These are phyloP conservation scores for Cicer bijugum DNA, from an alignment of 306 rosid species.

Conservation along the genomic window DNA sequence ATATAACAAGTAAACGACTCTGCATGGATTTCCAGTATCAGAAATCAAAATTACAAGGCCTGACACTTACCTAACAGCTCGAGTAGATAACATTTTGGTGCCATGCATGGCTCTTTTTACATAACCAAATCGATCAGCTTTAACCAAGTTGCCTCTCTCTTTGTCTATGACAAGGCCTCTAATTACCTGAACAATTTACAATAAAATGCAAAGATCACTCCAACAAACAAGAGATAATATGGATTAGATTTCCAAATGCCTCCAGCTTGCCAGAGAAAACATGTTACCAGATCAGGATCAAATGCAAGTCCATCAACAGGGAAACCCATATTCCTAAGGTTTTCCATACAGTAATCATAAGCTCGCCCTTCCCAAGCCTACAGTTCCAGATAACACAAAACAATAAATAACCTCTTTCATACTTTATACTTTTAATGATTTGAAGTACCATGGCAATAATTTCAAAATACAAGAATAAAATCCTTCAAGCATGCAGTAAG, in stretches of 20 bases:
- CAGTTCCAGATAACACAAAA: conserved; percentile 37
- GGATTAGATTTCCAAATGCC: conserved; percentile 42
- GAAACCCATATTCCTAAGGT: conserved; percentile 83
- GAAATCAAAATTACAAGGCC: conserved; percentile 39
- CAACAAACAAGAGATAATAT: conserved; percentile 34
- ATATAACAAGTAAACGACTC: conserved; percentile 23
- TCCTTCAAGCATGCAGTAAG: conserved; percentile 1
- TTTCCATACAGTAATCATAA: conserved; percentile 95
- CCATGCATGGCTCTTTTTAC: conserved; percentile 97
- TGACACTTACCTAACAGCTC: conserved; percentile 75
- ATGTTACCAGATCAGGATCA: conserved; percentile 87
- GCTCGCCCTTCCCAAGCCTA: conserved; percentile 99
- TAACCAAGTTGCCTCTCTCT: conserved; percentile 92
- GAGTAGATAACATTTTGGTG: conserved; percentile 84
- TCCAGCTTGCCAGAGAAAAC: conserved; percentile 43
- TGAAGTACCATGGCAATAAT: conserved; percentile 23
- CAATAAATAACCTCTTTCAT: conserved; percentile 27
- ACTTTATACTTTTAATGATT: conserved; percentile 19
- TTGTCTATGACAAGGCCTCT: conserved; percentile 99
- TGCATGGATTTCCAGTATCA: conserved; percentile 25
- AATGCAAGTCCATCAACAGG: conserved; percentile 92
- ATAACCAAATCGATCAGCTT: conserved; percentile 97
- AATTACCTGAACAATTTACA: conserved; percentile 70
- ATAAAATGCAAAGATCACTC: conserved; percentile 34
- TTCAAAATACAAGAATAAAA: conserved; percentile 26